These are phyloP conservation scores for Phaffia tasmanica DNA, from an alignment of 768 basidiomycete genomes.

Conservation along the genomic window DNA sequence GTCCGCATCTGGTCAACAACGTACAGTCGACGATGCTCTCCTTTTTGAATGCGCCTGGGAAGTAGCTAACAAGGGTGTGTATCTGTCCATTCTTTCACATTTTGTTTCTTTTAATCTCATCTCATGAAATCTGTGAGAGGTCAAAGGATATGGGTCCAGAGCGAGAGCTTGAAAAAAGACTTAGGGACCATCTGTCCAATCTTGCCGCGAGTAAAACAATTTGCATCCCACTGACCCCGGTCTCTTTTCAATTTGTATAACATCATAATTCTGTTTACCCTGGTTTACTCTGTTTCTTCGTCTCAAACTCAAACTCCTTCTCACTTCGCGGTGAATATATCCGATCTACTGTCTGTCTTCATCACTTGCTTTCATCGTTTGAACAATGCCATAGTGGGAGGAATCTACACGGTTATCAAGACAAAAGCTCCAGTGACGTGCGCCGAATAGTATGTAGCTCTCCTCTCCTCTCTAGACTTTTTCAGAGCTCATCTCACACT, in stretches of 20 bases:
- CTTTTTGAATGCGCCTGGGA: constrained; percentile 51
- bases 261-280: neutral
- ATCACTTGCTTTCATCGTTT: constrained; percentile 10
- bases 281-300: neutral
- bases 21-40: constrained; percentile 22
- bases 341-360: neutral
- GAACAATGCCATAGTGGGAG: constrained; percentile 52
- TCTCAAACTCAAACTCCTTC: neutral
- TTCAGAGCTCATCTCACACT: neutral
- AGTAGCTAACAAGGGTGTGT: constrained; percentile 70
- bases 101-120: neutral
- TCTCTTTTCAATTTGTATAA: neutral
- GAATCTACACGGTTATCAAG: constrained; percentile 99
- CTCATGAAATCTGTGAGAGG: neutral
- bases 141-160: too few relatives aligned
- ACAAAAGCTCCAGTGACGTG: constrained; percentile 98
- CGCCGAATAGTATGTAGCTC: constrained; percentile 53
- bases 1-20: constrained; percentile 6
- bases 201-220: neutral
- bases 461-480: constrained; percentile 5
- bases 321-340: too few relatives aligned
- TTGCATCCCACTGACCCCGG: neutral
- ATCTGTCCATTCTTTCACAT: neutral
- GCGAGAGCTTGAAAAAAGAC: neutral
- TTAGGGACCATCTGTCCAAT: too few relatives aligned